Evolutionary conservation across 352 stramenopile genomes (phyloP).

Genomic region (Thalassiosira livingstoniorum): DNA sequence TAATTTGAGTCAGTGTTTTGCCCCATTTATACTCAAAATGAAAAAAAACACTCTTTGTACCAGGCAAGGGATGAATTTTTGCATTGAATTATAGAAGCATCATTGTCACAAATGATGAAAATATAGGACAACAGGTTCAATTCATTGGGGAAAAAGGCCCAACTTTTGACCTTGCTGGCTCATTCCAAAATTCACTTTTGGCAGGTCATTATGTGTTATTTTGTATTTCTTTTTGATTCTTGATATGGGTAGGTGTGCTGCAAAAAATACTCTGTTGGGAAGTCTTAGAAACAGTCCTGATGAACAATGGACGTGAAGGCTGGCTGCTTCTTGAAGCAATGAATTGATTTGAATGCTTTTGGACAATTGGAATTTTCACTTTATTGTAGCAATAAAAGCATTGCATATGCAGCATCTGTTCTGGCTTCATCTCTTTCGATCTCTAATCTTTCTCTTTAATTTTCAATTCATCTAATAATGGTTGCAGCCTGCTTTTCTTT

Average conservation of each 20-base stretch:
- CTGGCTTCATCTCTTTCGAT: too few relatives aligned
- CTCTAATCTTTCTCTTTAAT: too few relatives aligned
- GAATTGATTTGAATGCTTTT: too few relatives aligned
- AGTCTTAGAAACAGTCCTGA: conserved; percentile 8
- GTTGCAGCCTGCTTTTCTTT: too few relatives aligned
- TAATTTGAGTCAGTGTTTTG: not conserved
- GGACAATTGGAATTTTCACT: too few relatives aligned
- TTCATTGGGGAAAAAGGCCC: conserved; percentile 18
- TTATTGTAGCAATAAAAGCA: too few relatives aligned
- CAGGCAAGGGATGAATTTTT: conserved; percentile 13
- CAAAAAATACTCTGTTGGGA: conserved; percentile 6
- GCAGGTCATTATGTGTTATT: too few relatives aligned
- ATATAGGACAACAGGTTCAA: conserved; percentile 16
- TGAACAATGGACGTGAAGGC: too few relatives aligned
- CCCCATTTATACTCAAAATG: conserved; percentile 40
- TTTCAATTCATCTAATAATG: not conserved
- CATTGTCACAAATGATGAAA: conserved; percentile 30
- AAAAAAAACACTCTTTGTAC: conserved; percentile 48
- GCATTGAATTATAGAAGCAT: conserved; percentile 9
- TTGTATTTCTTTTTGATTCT: too few relatives aligned
- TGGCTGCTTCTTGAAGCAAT: too few relatives aligned
- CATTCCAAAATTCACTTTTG: not conserved
- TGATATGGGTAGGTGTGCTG: conserved; percentile 1
- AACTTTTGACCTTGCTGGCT: conserved; percentile 21
- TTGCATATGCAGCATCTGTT: too few relatives aligned